Evolutionary conservation across 2,329 filamentous ascomycete genomes (phyloP), one percentile per base, ranked within the genome.

Genomic region (Phyllosticta citriasiana): DNA sequence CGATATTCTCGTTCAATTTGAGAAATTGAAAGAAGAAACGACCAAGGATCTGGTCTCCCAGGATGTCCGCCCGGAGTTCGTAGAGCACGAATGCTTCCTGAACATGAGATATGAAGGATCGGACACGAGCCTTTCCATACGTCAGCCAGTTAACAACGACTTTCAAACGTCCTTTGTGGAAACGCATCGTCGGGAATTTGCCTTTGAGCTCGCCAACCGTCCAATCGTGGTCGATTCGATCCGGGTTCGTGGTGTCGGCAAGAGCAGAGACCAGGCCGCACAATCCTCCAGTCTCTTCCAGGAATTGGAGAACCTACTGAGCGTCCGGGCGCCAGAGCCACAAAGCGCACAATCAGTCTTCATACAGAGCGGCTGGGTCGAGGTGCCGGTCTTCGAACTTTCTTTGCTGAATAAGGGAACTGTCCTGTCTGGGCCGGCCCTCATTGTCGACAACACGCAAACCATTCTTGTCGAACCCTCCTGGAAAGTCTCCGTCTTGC

Each of bases 21-120:
- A 40, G 16, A 27, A 35, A 27, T 50, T 61, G 27, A 61, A 61
- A 25, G 12, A 27, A 8, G 26, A 57, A 14, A 57, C 59, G 2
- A 47, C 79, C 2, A 73, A 78, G 25, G 80, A 83, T 1, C 76
- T 93, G 2, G 74, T 76, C 22, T 84, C 84, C 1, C 88, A 92
- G 71, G 88, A 88, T 0, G 91, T 92, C 10, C 33, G 61, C 0
- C 56, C 54, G 0, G 58, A 63, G 8, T 56, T 61, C 5, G 64
- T 69, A 30, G 59, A 57, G 2, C 66, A 67, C 50, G 70, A 77
- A 50, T 66, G 67, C 4, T 79, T 75, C 62, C 67, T 79, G 16
- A 78, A 77, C 63, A 72, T 79, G 67, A 68, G 76, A 60, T 79
- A 79, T 50, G 70, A 71, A 1, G 77, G 77, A 10, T 75, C 75